Evolutionary conservation across 129 eudicot genomes (phyloP), one percentile per base, ranked within the genome.

Genomic region (Tanacetum coccineum): DNA sequence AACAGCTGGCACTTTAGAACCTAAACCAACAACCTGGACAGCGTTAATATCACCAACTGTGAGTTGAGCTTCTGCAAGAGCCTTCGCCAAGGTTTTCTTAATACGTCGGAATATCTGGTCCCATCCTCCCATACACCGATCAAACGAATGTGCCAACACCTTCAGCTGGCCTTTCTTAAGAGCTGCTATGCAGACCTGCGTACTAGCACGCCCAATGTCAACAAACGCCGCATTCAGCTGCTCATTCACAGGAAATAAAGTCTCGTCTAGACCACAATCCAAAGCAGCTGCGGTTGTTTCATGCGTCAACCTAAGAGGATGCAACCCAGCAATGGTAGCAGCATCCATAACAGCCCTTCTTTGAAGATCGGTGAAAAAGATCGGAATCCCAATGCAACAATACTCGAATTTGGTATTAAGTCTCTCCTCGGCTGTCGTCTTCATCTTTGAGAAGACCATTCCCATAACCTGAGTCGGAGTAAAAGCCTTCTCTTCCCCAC

Each of bases 231-330:
- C 87, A 78, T 93, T 92, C 5, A 92, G 28, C 64, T 79, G 88
- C 53, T 93, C 98, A 32, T 75, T 86, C 74, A 88, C 98, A 18
- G 98, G 98, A 52, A 93, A 82, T 60, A 88, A 96, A 0, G 92
- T 93, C 80, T 88, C 88, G 68, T 93, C 88, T 6, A 93, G 86
- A 54, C 98, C 98, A 77, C 88, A 93, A 6, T 96, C 98, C 51
- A 93, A 56, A 74, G 98, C 98, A 57, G 95, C 86, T 4, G 98
- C 96, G 0, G 96, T 93, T 3, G 98, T 93, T 71, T 93, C 98
- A 66, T 93, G 98, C 80, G 88, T 74, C 71, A 92, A 84, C 21
- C 81, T 83, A 13, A 92, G 80, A 76, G 98, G 96, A 77, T n/a
- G n/a, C n/a, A n/a, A n/a, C n/a, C n/a, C n/a, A n/a, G n/a, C n/a